Percentiles rank a stretch among this genome's conserved stretches.
Evolutionary conservation across 345 rosid species (phyloP).

Genomic region (Nasturtium officinale): DNA sequence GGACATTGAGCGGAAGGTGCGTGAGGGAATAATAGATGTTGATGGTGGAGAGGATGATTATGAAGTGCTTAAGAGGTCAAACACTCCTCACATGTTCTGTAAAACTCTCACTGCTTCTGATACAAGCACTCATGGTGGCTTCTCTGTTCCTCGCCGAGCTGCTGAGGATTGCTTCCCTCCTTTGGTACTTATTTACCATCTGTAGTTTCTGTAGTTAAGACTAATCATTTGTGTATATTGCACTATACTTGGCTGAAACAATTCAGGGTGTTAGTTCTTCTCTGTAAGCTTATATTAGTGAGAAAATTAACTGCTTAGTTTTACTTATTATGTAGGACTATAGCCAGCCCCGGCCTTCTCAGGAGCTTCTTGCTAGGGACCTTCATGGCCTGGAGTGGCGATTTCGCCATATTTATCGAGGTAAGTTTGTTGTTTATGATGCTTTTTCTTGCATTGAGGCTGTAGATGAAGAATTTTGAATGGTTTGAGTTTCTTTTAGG

Average conservation of each 20-base stretch:
- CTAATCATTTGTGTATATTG: background rate
- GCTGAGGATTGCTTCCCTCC: slow-evolving; percentile 99
- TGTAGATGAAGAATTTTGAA: background rate
- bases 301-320: background rate
- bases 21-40: slow-evolving; percentile 52
- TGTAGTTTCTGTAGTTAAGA: background rate
- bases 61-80: slow-evolving; percentile 62
- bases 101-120: slow-evolving; percentile 99
- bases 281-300: background rate
- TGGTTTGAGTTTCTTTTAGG: slow-evolving; percentile 49
- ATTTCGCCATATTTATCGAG: slow-evolving; percentile 94
- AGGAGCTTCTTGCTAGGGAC: slow-evolving; percentile 97
- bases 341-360: slow-evolving; percentile 92
- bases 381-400: slow-evolving; percentile 95
- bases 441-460: background rate
- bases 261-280: background rate
- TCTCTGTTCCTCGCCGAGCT: slow-evolving; percentile 98
- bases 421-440: slow-evolving; percentile 42
- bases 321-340: slow-evolving; percentile 65
- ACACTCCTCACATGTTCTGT: slow-evolving; percentile 94
- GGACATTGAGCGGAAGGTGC: slow-evolving; percentile 64
- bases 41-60: slow-evolving; percentile 72
- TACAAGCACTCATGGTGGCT: slow-evolving; percentile 99
- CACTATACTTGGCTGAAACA: background rate
- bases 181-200: slow-evolving; percentile 59